Conservation (phyloP, 2,329 filamentous ascomycete genomes). For the Cladosporium sp. region DNA sequence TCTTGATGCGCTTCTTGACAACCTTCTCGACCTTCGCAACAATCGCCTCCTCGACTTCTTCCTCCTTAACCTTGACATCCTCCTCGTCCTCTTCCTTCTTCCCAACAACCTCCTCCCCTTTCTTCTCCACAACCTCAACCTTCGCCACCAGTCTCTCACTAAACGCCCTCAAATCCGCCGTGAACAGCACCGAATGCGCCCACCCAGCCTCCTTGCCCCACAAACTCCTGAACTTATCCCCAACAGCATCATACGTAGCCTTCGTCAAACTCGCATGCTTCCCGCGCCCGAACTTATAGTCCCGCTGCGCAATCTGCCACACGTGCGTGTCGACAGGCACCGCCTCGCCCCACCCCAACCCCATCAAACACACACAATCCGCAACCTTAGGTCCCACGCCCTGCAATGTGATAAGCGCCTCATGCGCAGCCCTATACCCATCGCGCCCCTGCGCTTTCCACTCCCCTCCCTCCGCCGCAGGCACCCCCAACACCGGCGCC, state of each 20-base stretch:
- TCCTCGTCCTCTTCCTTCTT: slow-evolving; percentile 26
- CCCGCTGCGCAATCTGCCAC: slow-evolving; percentile 95
- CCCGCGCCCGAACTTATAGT: slow-evolving; percentile 86
- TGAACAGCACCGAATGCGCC: slow-evolving; percentile 96
- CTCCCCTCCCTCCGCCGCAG: slow-evolving; percentile 46
- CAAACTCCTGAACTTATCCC: slow-evolving; percentile 80
- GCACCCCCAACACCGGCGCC: slow-evolving; percentile 58
- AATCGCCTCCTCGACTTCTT: slow-evolving; percentile 27
- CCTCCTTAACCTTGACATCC: slow-evolving; percentile 25
- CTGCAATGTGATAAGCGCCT: slow-evolving; percentile 72
- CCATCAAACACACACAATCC: slow-evolving; percentile 96
- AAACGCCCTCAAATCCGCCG: slow-evolving; percentile 85
- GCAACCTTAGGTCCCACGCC: slow-evolving; percentile 96
- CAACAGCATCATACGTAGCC: slow-evolving; percentile 83
- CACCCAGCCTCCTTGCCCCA: slow-evolving; percentile 96
- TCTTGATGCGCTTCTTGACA: slow-evolving; percentile 42
- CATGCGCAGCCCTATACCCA: slow-evolving; percentile 78
- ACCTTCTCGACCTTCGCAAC: slow-evolving; percentile 36
- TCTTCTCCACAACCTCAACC: slow-evolving; percentile 50
- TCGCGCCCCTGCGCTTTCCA: slow-evolving; percentile 54
- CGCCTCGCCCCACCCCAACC: slow-evolving; percentile 90
- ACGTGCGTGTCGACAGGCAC: slow-evolving; percentile 98
- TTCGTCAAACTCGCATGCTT: slow-evolving; percentile 86
- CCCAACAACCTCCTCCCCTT: slow-evolving; percentile 25
- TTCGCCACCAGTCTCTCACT: slow-evolving; percentile 62